These are phyloP conservation scores for Penicillium sp. DNA, from an alignment of 2,329 filamentous ascomycete species.

Conservation along the genomic window DNA sequence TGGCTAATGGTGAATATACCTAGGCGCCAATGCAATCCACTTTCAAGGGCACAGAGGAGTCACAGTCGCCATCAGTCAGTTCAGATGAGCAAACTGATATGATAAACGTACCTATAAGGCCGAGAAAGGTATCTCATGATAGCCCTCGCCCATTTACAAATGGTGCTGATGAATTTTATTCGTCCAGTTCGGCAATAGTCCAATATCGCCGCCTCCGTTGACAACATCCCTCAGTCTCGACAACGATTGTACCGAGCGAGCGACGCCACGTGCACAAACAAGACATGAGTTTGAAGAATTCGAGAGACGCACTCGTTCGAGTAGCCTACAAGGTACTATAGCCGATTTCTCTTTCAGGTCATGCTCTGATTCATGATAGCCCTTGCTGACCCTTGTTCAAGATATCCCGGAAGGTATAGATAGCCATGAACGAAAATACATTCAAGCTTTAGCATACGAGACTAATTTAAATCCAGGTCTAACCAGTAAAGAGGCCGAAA, in stretches of 20 bases:
- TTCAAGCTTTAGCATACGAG: conserved; percentile 22
- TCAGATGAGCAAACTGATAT: conserved; percentile 7
- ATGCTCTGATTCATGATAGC: conserved; percentile 5
- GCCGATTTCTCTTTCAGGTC: conserved; percentile 31
- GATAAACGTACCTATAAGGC: conserved; percentile 4
- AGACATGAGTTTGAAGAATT: conserved; percentile 66
- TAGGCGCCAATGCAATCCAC: conserved; percentile 2
- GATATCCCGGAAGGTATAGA: conserved; percentile 35
- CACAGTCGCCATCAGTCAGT: conserved; percentile 9
- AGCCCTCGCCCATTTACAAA: not conserved
- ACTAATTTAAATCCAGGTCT: conserved; percentile 33
- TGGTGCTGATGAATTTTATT: conserved; percentile 2
- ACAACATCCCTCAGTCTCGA: conserved; percentile 69
- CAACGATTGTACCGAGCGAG: conserved; percentile 63
- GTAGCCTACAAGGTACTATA: conserved; percentile 70
- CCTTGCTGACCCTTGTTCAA: conserved; percentile 15
- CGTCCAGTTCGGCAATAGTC: conserved; percentile 34
- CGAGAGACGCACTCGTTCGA: conserved; percentile 57
- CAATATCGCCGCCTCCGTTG: conserved; percentile 66
- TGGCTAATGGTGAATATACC: conserved; percentile 2
- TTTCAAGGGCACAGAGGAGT: conserved; percentile 9
- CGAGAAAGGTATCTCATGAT: conserved; percentile 15
- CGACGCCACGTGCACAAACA: conserved; percentile 81
- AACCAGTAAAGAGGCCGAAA: conserved; percentile 55
- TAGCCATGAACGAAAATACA: conserved; percentile 6